Evolutionary conservation across 176 grass and related monocot genomes (phyloP), one percentile per base, ranked within the genome.

Genomic region (Avena sativa): DNA sequence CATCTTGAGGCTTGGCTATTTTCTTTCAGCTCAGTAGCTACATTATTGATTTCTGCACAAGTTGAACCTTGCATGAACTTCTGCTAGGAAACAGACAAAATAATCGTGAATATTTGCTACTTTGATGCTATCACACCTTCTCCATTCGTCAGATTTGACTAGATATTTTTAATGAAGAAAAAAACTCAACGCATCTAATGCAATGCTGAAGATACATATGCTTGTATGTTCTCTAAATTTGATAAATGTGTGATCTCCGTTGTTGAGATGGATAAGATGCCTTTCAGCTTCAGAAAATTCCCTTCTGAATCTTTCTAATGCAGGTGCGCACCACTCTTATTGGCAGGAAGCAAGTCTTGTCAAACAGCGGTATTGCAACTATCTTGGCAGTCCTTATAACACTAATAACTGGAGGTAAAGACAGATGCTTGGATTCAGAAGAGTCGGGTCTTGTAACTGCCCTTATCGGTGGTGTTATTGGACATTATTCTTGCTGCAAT

Each of bases 341-440:
- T 98, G 90, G 64, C 91, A 99, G 94, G 94, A 93, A 91, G 86
- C 97, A 99, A 83, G 97, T 96, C 84, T 91, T 99, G 71, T 91
- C 92, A 85, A 98, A 99, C 68, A 93, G 97, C 34, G 90, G 90
- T 21, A 92, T 96, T 52, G 92, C 97, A 74, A 96, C 72, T 74
- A 65, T 96, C 88, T 87, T 99, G 83, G 92, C 93, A 71, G 84
- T 96, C 78, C 76, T 87, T 67, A 88, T 96, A 85, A 44, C 80
- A n/a, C 83, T 69, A 16, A 61, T 81, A 36, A 94, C 89, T 14
- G 71, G 90, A 69, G 94, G 94, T 55, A 81, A 88, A 90, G 97
- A 94, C 90, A 89, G 10, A 58, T 96, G 94, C 77, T 90, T 99
- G 88, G 94, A 99, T 92, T 85, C 89, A 78, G 86, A 79, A 79